A percentile compares a stretch with the other conserved stretches of the same genome.
Conservation (phyloP, 108 stramenopile species). For the Cyclostephanos tholiformis region DNA sequence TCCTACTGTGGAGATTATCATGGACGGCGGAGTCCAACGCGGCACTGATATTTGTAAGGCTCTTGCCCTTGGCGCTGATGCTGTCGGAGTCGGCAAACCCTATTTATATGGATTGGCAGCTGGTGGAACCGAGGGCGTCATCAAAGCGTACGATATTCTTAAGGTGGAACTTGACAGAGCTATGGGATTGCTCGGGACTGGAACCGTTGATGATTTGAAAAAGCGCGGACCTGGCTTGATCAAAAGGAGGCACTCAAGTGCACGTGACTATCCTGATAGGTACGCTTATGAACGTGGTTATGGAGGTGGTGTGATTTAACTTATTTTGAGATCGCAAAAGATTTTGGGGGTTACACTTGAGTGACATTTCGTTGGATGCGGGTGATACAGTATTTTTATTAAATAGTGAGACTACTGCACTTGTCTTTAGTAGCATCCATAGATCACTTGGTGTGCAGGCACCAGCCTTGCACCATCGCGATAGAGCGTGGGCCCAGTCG, state of each 20-base stretch:
- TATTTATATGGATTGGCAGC: slow-evolving; percentile 96
- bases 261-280: slow-evolving; percentile 87
- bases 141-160: slow-evolving; percentile 88
- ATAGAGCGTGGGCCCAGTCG: too few species aligned
- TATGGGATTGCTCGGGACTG: slow-evolving; percentile 89
- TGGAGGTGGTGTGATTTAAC: slow-evolving; percentile 89
- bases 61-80: slow-evolving; percentile 92
- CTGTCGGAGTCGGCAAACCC: slow-evolving; percentile 96
- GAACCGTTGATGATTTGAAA: slow-evolving; percentile 87
- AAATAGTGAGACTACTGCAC: too few species aligned
- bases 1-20: slow-evolving; percentile 91
- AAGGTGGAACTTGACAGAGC: slow-evolving; percentile 87
- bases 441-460: too few species aligned
- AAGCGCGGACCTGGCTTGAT: slow-evolving; percentile 88
- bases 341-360: background rate
- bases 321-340: background rate
- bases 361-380: background rate
- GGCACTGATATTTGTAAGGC: slow-evolving; percentile 98
- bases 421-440: too few species aligned
- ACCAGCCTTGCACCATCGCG: too few species aligned
- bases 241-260: slow-evolving; percentile 71
- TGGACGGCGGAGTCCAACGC: slow-evolving; percentile 97
- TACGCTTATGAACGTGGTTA: slow-evolving; percentile 90
- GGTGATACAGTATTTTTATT: too few species aligned
- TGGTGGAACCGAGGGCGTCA: slow-evolving; percentile 85